phyloP scores from a whole-genome alignment of 139 green algal species.

The Chlamydomonas sp. region DNA sequence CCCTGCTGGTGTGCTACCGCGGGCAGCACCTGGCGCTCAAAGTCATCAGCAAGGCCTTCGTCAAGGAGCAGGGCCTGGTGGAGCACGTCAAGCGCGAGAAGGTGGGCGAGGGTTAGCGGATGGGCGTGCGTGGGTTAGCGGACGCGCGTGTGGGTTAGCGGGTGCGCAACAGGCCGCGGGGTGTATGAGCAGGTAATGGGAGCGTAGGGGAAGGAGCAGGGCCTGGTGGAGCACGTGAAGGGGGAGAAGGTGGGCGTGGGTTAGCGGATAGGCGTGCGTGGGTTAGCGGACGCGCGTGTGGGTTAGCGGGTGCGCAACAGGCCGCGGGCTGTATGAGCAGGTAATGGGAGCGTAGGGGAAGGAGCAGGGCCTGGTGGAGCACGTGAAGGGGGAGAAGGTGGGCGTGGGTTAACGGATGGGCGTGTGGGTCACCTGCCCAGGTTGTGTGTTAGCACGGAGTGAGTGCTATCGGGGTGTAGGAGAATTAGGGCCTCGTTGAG shows the following conservation, averaged over 20 bases:
- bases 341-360: constrained; percentile 3
- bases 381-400: constrained; percentile 87
- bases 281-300: constrained; percentile 79
- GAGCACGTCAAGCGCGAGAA: constrained; percentile 91
- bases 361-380: constrained; percentile 76
- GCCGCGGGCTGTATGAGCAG: no score
- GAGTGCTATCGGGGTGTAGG: no score
- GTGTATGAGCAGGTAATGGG: no score
- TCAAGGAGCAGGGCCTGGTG: constrained; percentile 81
- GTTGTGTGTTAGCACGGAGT: no score
- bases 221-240: constrained; percentile 77
- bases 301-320: no score
- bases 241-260: constrained; percentile 70
- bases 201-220: constrained; percentile 69
- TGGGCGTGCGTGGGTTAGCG: constrained; percentile 82
- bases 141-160: no score
- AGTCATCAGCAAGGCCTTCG: constrained; percentile 82
- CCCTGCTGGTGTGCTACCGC: constrained; percentile 75
- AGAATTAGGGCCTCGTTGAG: no score
- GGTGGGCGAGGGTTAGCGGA: constrained; percentile 34
- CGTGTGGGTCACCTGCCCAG: no score
- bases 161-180: no score
- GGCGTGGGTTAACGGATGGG: background rate
- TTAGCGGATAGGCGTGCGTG: constrained; percentile 78
- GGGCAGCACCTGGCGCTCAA: constrained; percentile 80